Evolutionary conservation across 192 early-diverging fungal species (phyloP).

Genomic region (Obelidium mucronatum): DNA sequence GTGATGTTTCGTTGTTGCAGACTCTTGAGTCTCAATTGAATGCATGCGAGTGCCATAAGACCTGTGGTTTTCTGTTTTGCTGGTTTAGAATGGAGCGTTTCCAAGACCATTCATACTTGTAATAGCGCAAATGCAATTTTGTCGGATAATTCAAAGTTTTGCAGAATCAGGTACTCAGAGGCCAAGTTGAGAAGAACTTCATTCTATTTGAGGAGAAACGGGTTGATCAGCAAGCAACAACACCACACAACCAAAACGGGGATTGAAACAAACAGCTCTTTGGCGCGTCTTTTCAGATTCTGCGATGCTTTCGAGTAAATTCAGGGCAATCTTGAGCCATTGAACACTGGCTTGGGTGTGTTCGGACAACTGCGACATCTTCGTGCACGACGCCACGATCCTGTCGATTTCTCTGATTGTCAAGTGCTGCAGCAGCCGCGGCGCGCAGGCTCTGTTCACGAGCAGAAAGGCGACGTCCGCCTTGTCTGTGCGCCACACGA

Average conservation of each 20-base stretch:
- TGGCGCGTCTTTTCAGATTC: neutral
- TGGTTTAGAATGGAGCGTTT: neutral
- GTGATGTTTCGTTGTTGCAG: neutral
- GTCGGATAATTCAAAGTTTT: constrained; percentile 10
- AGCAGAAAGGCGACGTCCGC: constrained; percentile 19
- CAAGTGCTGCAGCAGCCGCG: neutral
- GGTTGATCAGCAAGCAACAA: too few relatives aligned
- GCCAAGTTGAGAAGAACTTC: constrained; percentile 19
- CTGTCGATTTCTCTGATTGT: constrained; percentile 29
- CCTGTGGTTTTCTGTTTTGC: constrained; percentile 19
- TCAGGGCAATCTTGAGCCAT: constrained; percentile 30
- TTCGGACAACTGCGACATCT: neutral
- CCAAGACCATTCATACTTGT: neutral
- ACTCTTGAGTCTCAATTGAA: constrained; percentile 15
- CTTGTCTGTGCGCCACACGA: neutral
- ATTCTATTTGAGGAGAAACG: too few relatives aligned
- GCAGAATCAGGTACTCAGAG: constrained; percentile 12
- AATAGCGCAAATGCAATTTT: neutral
- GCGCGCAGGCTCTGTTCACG: constrained; percentile 23
- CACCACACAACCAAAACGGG: neutral
- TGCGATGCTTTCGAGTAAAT: neutral
- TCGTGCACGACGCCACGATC: constrained; percentile 17
- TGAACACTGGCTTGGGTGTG: constrained; percentile 7
- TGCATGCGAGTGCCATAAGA: constrained; percentile 7
- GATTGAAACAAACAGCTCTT: constrained; percentile 9